Conservation (phyloP, 352 stramenopile genomes). For the Thalassiosira ordinaria region DNA sequence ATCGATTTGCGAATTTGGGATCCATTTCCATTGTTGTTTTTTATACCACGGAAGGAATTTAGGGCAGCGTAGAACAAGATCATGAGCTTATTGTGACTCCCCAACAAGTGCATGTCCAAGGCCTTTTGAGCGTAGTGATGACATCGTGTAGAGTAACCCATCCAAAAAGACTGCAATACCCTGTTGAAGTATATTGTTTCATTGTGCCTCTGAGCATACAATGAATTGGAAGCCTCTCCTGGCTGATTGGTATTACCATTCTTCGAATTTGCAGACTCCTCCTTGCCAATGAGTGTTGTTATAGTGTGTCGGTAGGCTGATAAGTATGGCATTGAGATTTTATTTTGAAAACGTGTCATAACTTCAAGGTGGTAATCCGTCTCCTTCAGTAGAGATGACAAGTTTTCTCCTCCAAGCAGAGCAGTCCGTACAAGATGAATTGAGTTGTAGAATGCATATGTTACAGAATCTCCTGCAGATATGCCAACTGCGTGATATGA, state of each 20-base stretch:
- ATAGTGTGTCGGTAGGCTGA: slow-evolving; percentile 17
- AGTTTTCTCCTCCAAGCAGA: slow-evolving; percentile 26
- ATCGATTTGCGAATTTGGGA: slow-evolving; percentile 10
- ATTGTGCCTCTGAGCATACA: background rate
- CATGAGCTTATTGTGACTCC: slow-evolving; percentile 18
- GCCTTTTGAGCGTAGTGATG: slow-evolving; percentile 34
- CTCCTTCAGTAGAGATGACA: slow-evolving; percentile 13
- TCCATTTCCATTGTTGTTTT: slow-evolving; percentile 8
- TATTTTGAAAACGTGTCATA: background rate
- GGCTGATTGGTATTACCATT: background rate
- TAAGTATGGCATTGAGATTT: background rate
- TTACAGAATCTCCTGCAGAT: background rate
- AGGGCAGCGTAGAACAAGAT: slow-evolving; percentile 33
- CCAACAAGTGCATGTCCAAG: slow-evolving; percentile 1
- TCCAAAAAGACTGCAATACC: slow-evolving; percentile 37
- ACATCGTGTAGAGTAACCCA: slow-evolving; percentile 25
- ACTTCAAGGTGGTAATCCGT: slow-evolving; percentile 28
- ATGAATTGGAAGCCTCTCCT: background rate
- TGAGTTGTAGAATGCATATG: slow-evolving; percentile 16
- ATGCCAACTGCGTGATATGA: background rate
- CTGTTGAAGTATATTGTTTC: slow-evolving; percentile 10
- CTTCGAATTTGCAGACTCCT: background rate
- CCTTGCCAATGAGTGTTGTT: slow-evolving; percentile 28
- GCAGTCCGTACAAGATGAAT: background rate
- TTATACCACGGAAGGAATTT: slow-evolving; percentile 25